These are phyloP conservation scores for Antrodiella citrinella DNA, from an alignment of 768 basidiomycete species.

Conservation along the genomic window DNA sequence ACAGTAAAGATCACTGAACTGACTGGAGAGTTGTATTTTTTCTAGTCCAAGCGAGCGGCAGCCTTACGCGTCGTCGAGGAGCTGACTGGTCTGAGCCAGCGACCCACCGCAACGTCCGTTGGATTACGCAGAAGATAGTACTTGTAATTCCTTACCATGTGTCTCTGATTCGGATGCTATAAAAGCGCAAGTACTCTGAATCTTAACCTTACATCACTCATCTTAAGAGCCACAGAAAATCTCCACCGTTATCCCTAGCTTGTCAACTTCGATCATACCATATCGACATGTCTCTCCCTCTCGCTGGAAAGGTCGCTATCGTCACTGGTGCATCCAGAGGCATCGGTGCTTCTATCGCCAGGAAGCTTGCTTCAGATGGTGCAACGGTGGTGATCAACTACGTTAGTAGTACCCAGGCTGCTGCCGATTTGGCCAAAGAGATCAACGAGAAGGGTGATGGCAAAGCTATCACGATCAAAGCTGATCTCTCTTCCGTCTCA, in stretches of 20 bases:
- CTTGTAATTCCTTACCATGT: too few relatives aligned
- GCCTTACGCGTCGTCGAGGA: too few relatives aligned
- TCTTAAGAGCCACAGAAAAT: not conserved
- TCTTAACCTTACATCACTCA: not conserved
- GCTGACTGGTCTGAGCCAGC: too few relatives aligned
- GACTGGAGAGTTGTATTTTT: too few relatives aligned
- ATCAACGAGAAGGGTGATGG: conserved; percentile 8
- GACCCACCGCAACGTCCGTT: too few relatives aligned
- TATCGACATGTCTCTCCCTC: conserved; percentile 10
- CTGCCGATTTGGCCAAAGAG: conserved; percentile 15
- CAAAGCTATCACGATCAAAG: conserved; percentile 14
- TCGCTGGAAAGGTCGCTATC: conserved; percentile 21
- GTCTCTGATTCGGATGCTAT: not conserved
- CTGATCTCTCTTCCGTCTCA: conserved; percentile 19
- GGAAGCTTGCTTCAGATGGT: conserved; percentile 21
- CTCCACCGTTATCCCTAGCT: not conserved
- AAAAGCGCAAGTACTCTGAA: not conserved
- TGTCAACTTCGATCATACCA: not conserved
- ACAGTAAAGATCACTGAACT: too few relatives aligned
- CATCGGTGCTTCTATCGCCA: conserved; percentile 21
- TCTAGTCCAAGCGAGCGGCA: too few relatives aligned
- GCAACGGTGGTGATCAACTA: conserved; percentile 21
- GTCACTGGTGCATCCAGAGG: conserved; percentile 19
- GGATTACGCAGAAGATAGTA: too few relatives aligned
- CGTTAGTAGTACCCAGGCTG: conserved; percentile 7